Conservation (phyloP, 2,329 filamentous ascomycete species). For the Monilinia fructicola region DNA sequence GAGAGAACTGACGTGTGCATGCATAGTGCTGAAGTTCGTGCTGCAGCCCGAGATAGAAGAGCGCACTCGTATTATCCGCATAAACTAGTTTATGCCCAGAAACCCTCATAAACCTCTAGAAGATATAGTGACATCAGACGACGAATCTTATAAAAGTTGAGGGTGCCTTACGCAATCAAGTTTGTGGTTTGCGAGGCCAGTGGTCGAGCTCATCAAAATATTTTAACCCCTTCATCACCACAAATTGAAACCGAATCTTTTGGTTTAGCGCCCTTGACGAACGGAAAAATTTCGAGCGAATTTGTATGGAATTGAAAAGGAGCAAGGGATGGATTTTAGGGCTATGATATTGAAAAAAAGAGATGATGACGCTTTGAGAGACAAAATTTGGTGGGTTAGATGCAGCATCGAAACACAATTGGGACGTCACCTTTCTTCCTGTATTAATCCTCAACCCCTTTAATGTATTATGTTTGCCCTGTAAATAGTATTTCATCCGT, state of each 20-base stretch:
- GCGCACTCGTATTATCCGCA: conserved; percentile 34
- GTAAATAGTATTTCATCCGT: neutral
- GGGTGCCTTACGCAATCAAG: neutral
- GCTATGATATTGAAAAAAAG: neutral
- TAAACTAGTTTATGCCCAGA: conserved; percentile 24
- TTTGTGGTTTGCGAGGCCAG: neutral
- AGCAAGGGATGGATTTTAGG: neutral
- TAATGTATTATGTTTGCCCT: neutral
- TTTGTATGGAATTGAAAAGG: neutral
- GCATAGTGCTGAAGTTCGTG: conserved; percentile 31
- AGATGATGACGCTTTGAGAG: neutral
- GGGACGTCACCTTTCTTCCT: neutral
- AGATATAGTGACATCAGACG: neutral
- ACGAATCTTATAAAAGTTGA: neutral
- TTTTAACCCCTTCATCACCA: conserved; percentile 1
- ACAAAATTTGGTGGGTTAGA: neutral
- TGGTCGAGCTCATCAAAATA: neutral
- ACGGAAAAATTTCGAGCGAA: neutral
- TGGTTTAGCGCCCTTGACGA: neutral
- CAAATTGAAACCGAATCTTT: neutral
- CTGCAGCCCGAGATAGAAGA: conserved; percentile 26
- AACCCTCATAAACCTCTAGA: conserved; percentile 4
- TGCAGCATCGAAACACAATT: neutral
- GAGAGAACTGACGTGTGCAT: conserved; percentile 19
- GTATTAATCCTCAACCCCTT: neutral